Conservation (phyloP, 163 green algal genomes). For the Chloromonas sp. region DNA sequence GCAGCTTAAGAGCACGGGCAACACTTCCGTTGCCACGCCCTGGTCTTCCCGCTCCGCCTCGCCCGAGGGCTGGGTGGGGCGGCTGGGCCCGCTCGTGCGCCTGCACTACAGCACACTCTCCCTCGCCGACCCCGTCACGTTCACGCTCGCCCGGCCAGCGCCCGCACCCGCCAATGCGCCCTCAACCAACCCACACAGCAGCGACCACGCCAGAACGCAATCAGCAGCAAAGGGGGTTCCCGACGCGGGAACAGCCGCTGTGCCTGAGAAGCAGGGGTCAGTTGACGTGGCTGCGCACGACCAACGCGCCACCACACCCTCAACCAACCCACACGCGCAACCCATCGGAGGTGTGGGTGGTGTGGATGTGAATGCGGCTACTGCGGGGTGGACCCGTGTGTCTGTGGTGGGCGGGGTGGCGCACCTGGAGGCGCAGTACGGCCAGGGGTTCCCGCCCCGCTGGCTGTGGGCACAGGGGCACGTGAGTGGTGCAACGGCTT, state of each 20-base stretch:
- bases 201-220: not conserved
- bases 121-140: not conserved
- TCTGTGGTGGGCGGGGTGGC: not conserved
- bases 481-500: not conserved
- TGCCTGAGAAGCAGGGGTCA: not conserved
- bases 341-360: not conserved
- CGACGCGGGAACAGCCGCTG: too few species aligned
- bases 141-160: not conserved
- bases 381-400: not conserved
- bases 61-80: not conserved
- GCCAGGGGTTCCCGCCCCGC: not conserved
- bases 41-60: not conserved
- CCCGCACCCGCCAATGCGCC: not conserved
- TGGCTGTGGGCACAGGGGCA: slow-evolving; percentile 5
- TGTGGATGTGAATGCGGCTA: not conserved
- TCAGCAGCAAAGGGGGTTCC: not conserved
- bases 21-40: not conserved
- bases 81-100: not conserved
- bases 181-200: not conserved
- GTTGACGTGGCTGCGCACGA: not conserved
- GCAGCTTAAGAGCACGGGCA: not conserved
- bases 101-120: not conserved
- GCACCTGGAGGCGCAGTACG: not conserved
- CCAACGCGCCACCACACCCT: not conserved
- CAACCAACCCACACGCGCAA: not conserved